Evolutionary conservation across 2,329 filamentous ascomycete species (phyloP), one percentile per base, ranked within the genome.

Genomic region (Conoideocrella luteorostrata): DNA sequence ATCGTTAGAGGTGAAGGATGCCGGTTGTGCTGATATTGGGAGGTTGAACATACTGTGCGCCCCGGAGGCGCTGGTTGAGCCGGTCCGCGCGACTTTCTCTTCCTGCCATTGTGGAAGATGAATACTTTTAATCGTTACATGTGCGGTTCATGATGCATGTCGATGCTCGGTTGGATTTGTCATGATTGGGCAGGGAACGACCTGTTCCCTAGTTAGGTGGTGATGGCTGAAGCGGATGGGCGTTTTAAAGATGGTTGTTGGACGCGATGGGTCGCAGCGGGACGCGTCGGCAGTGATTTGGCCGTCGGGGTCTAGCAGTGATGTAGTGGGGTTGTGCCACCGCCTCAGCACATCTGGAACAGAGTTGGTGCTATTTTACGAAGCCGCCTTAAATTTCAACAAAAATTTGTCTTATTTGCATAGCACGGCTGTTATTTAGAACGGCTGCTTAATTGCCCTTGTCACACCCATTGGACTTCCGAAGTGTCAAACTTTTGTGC

Each of bases 51-150:
- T 69, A 81, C 78, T 78, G 76, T 33, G 79, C 78, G 48, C 80
- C 80, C 49, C 80, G 78, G 58, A 84, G 74, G 57, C 80, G 78
- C 64, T 80, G 72, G 50, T 78, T 77, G 66, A 82, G 72, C 56
- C 78, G 77, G 58, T 80, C 77, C 52, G 78, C 75, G 52, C 79
- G 77, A 56, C 70, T 73, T 77, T 64, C 60, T 42, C 60, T 60
- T 49, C 59, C 63, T 62, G 41, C 41, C 41, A 43, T 43, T 43
- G 11, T 13, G 15, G 18, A 9, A 5, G 18, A 24, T 2, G 18
- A 30, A 22, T 24, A 10, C 20, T n/a, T 30, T 11, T 24, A 13
- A 18, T 22, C 13, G 13, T 22, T 22, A 10, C 10, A 11, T 30
- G 7, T 24, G 7, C 3, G 7, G 15, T n/a, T 32, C 33, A 38